A percentile compares a stretch with the other conserved stretches of the same genome.
phyloP scores from a whole-genome alignment of 805 yeast species.

The Saturnispora kantuleensis region DNA sequence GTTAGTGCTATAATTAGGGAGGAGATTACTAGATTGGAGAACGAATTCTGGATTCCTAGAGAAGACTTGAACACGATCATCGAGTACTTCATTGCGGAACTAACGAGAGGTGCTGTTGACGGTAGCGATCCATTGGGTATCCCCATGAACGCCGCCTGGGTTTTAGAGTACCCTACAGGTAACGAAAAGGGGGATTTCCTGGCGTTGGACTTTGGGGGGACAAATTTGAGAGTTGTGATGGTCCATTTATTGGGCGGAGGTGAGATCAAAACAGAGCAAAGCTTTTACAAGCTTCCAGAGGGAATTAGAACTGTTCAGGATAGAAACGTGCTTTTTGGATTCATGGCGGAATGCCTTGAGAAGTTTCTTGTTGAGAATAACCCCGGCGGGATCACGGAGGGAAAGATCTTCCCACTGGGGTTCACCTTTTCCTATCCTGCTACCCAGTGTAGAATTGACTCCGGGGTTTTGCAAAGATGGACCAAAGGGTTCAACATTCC shows the following conservation, averaged over 20 bases:
- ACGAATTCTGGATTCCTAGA: conserved; percentile 33
- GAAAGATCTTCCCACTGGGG: conserved; percentile 66
- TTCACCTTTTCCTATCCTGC: conserved; percentile 96
- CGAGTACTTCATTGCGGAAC: conserved; percentile 40
- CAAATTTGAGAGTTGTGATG: conserved; percentile 50
- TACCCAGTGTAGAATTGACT: conserved; percentile 69
- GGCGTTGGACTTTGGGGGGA: conserved; percentile 56
- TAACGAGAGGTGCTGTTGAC: conserved; percentile 44
- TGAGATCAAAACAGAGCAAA: conserved; percentile 79
- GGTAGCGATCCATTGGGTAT: conserved; percentile 37
- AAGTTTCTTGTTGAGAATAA: conserved; percentile 56
- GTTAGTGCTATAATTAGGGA: conserved; percentile 16
- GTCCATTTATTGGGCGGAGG: conserved; percentile 56
- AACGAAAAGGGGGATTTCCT: conserved; percentile 48
- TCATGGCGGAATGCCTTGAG: conserved; percentile 78
- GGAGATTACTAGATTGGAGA: conserved; percentile 28
- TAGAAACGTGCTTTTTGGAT: conserved; percentile 70
- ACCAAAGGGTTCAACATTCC: conserved; percentile 96
- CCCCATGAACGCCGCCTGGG: conserved; percentile 57
- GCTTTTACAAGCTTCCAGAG: conserved; percentile 75
- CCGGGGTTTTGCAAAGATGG: conserved; percentile 93
- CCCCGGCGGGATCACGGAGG: conserved; percentile 55
- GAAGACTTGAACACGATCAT: conserved; percentile 35
- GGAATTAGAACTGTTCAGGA: conserved; percentile 69
- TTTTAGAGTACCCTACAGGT: conserved; percentile 49